phyloP scores from a whole-genome alignment of 192 early-diverging fungal genomes.

The Backusella tarrabulga region DNA sequence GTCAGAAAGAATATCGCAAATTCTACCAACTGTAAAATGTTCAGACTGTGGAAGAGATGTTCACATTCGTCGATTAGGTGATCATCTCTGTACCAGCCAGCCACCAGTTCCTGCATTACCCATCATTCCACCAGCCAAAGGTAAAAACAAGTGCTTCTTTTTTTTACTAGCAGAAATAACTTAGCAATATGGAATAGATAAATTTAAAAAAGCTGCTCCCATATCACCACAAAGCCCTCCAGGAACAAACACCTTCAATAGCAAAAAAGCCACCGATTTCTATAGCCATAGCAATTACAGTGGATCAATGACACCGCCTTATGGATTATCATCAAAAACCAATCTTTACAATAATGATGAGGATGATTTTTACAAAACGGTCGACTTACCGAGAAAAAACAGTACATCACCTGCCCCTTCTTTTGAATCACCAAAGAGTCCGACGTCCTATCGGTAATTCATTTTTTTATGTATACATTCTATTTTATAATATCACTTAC shows the following conservation, averaged over 20 bases:
- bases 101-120: constrained; percentile 46
- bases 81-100: constrained; percentile 51
- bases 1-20: constrained; percentile 47
- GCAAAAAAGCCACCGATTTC: neutral
- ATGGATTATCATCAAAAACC: neutral
- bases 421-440: constrained; percentile 5
- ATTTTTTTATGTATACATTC: neutral
- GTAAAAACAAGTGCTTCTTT: neutral
- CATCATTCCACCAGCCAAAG: constrained; percentile 17
- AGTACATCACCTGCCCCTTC: constrained; percentile 8
- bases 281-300: neutral
- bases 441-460: constrained; percentile 8
- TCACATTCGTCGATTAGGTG: constrained; percentile 47
- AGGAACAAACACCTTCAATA: neutral
- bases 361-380: neutral
- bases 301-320: constrained; percentile 6
- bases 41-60: constrained; percentile 58
- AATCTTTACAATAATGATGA: neutral
- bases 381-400: constrained; percentile 18
- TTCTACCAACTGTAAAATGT: constrained; percentile 55
- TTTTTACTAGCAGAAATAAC: no score
- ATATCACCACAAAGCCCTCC: constrained; percentile 1
- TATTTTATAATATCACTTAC: neutral
- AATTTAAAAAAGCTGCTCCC: neutral
- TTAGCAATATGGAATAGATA: neutral